Base-by-base conservation (phyloP, 2,329 filamentous ascomycete species). In the Trichoderma sp. region DNA sequence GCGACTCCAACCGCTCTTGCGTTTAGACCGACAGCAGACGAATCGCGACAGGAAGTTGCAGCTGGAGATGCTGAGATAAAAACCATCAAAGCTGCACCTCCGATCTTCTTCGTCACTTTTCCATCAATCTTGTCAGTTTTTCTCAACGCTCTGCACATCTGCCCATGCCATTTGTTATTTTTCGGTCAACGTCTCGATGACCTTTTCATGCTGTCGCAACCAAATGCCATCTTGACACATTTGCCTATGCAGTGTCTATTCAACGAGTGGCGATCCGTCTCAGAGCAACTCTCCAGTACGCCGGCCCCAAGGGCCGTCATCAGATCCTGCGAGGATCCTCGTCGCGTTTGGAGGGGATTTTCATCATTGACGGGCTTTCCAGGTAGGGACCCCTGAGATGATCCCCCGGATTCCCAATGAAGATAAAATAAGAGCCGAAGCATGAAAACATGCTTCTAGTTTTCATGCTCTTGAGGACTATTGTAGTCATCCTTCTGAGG, bases 401-500 rank as follows among this genome's bases (percentile, higher is more conserved):
- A 65, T 57, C 13, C 52, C 24, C 52, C 27, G 13, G 35, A 57
- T 7, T 47, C 3, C 52, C 52, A 27, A 1, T 35, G 35, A 47
- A 57, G 35, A 65, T 11, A 27, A 47, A 13, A 40, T 19, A 27
- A 31, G 7, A n/a, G 19, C 33, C 13, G 21, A 64, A 5, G 47
- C 61, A 52, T 21, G 35, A 1, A 33, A 8, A 55, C 47, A 40
- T 35, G 14, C 31, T 31, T 14, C 31, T 4, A 2, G 33, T 27
- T 27, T 27, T 24, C 31, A 33, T 55, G 61, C 47, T 53, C 16
- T 37, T 53, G 47, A 37, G 21, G 60, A 63, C 8, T 2, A 1
- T 4, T 3, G 61, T 47, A 0, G 61, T 47, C 62, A 57, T 65
- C 62, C 62, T 56, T 57, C 19, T 57, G 35, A 57, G 62, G 62